Percentiles rank a stretch among this genome's conserved stretches.
These are phyloP conservation scores for Cladosporium austrohemisphaericum DNA, from an alignment of 2,329 filamentous ascomycete species.

Conservation along the genomic window DNA sequence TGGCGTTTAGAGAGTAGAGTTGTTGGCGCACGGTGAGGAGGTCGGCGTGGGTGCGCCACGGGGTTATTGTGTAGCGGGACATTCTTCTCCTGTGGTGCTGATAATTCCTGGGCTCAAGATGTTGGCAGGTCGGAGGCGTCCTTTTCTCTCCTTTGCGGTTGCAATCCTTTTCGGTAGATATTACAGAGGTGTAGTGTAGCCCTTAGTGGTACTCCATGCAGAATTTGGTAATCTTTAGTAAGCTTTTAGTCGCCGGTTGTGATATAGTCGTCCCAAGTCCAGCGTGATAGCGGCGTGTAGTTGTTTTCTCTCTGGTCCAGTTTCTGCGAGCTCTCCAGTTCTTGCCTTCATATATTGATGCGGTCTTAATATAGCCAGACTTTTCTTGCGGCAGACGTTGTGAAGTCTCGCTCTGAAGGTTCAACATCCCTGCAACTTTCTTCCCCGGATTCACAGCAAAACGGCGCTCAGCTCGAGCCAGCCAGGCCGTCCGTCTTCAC, in stretches of 20 bases:
- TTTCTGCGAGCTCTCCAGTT: no score
- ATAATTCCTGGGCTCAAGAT: background rate
- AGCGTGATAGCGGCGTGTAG: no score
- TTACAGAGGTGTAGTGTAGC: background rate
- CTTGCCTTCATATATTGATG: no score
- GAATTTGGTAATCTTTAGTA: constrained; percentile 15
- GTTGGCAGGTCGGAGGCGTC: no score
- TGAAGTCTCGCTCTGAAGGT: no score
- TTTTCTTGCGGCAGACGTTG: no score
- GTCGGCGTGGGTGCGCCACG: constrained; percentile 65
- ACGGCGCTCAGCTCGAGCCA: background rate
- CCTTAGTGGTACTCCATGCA: background rate
- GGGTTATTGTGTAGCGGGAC: constrained; percentile 70
- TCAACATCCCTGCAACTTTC: no score
- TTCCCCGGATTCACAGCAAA: background rate
- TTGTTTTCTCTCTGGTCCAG: no score
- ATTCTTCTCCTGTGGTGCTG: constrained; percentile 37
- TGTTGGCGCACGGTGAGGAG: constrained; percentile 62
- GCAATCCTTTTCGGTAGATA: no score
- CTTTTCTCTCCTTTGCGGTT: no score
- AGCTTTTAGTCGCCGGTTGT: background rate
- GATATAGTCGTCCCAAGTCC: background rate
- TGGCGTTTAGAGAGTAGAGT: constrained; percentile 52
- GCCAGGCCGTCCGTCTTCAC: no score
- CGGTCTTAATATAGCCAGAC: no score